These are phyloP conservation scores for Eimeria tenella DNA, from an alignment of 169 alveolate species.

Conservation along the genomic window DNA sequence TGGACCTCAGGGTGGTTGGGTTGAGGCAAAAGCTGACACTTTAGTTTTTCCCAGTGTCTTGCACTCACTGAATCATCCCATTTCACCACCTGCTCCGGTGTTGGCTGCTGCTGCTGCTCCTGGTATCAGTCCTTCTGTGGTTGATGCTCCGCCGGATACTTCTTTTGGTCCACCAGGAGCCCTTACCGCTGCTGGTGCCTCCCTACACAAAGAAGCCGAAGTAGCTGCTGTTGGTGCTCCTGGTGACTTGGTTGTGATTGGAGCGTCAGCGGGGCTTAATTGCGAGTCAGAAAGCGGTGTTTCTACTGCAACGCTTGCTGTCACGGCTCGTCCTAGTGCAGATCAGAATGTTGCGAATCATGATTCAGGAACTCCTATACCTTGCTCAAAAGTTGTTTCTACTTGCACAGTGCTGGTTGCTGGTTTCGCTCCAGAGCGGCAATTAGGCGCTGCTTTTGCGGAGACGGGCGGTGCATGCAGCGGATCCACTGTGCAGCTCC, in stretches of 20 bases:
- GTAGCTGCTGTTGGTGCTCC: not conserved
- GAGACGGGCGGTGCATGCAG: too few relatives aligned
- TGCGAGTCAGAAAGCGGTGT: not conserved
- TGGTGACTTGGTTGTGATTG: not conserved
- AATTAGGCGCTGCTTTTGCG: too few relatives aligned
- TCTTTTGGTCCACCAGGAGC: too few relatives aligned
- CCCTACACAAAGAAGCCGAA: not conserved
- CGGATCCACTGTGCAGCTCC: too few relatives aligned
- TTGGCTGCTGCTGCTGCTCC: conserved; percentile 1
- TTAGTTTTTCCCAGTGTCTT: not conserved
- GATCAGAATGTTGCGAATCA: too few relatives aligned
- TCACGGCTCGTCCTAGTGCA: too few relatives aligned
- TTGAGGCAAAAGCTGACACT: not conserved
- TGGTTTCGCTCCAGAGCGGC: too few relatives aligned
- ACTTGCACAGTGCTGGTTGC: too few relatives aligned
- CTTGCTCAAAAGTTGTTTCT: too few relatives aligned
- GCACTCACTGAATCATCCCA: not conserved
- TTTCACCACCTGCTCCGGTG: not conserved
- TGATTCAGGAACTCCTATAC: too few relatives aligned
- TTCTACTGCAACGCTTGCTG: not conserved
- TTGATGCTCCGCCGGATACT: not conserved
- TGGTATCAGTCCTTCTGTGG: not conserved
- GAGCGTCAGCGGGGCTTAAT: not conserved
- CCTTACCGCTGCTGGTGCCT: too few relatives aligned
- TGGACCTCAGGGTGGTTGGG: not conserved